These are phyloP conservation scores for Nitzschia inconspicua DNA, from an alignment of 108 stramenopile genomes.

Conservation along the genomic window DNA sequence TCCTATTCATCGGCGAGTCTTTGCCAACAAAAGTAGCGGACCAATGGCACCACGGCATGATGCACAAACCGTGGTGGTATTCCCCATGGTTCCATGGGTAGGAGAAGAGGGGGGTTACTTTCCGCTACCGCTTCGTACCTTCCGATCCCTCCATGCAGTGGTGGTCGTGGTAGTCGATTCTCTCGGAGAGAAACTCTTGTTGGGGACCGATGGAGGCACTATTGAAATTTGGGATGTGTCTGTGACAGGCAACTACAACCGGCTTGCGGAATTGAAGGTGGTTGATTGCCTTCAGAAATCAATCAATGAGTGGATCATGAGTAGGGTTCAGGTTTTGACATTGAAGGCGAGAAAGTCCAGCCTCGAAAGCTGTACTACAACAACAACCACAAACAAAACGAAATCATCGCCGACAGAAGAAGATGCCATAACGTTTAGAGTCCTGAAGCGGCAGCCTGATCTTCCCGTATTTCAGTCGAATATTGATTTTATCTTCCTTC, in stretches of 20 bases:
- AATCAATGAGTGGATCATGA: too few relatives aligned
- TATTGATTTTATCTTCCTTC: slow-evolving; percentile 4
- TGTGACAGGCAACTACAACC: too few relatives aligned
- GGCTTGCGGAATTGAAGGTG: too few relatives aligned
- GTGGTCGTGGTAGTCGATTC: slow-evolving; percentile 38
- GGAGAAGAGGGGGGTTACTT: slow-evolving; percentile 22
- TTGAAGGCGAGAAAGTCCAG: too few relatives aligned
- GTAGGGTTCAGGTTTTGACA: too few relatives aligned
- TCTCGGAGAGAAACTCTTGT: slow-evolving; percentile 37
- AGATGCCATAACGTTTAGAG: too few relatives aligned
- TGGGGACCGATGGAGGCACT: slow-evolving; percentile 43
- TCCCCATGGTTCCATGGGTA: slow-evolving; percentile 14
- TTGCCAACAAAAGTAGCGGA: too few relatives aligned
- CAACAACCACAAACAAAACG: too few relatives aligned
- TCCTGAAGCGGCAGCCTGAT: not conserved
- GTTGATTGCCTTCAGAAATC: too few relatives aligned
- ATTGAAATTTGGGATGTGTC: slow-evolving; percentile 53
- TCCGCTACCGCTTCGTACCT: slow-evolving; percentile 27
- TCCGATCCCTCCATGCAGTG: slow-evolving; percentile 40
- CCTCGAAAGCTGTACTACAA: too few relatives aligned
- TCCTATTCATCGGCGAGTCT: slow-evolving; percentile 32
- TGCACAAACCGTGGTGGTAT: slow-evolving; percentile 10
- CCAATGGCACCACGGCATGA: too few relatives aligned
- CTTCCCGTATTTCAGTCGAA: slow-evolving; percentile 1
- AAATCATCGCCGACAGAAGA: too few relatives aligned